Conservation (phyloP, 805 yeast species). For the Teunomyces panamensis region DNA sequence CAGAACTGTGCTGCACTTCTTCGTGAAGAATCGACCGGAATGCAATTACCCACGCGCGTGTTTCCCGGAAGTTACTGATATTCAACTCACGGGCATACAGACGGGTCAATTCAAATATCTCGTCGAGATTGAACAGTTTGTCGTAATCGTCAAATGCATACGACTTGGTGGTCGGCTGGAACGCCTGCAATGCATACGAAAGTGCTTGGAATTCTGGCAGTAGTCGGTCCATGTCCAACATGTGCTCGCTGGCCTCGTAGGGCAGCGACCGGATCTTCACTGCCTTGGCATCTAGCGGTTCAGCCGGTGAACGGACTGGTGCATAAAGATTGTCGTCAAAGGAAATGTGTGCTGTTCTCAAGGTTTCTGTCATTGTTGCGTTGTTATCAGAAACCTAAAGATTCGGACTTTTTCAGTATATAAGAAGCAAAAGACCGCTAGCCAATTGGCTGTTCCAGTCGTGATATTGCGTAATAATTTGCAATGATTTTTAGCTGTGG, state of each 20-base stretch:
- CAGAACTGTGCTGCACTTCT: conserved; percentile 21
- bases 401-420: no score
- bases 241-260: conserved; percentile 24
- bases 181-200: conserved; percentile 29
- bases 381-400: neutral
- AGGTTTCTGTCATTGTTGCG: neutral
- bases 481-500: neutral
- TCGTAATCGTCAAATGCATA: conserved; percentile 25
- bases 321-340: conserved; percentile 12
- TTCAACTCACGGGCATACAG: conserved; percentile 10
- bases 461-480: neutral
- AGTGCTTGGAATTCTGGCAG: conserved; percentile 18
- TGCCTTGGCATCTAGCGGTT: conserved; percentile 5
- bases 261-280: conserved; percentile 27
- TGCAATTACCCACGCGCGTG: conserved; percentile 28
- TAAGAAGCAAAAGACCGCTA: no score
- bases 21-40: conserved; percentile 28
- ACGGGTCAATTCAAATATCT: conserved; percentile 15
- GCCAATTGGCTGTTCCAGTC: neutral
- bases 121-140: conserved; percentile 25
- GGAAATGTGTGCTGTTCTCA: conserved; percentile 7
- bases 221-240: conserved; percentile 21
- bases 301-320: neutral
- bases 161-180: conserved; percentile 12
- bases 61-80: conserved; percentile 9